Percentiles rank a stretch among this genome's conserved stretches.
These are phyloP conservation scores for Agaricus bisporus DNA, from an alignment of 768 basidiomycete species.

Conservation along the genomic window DNA sequence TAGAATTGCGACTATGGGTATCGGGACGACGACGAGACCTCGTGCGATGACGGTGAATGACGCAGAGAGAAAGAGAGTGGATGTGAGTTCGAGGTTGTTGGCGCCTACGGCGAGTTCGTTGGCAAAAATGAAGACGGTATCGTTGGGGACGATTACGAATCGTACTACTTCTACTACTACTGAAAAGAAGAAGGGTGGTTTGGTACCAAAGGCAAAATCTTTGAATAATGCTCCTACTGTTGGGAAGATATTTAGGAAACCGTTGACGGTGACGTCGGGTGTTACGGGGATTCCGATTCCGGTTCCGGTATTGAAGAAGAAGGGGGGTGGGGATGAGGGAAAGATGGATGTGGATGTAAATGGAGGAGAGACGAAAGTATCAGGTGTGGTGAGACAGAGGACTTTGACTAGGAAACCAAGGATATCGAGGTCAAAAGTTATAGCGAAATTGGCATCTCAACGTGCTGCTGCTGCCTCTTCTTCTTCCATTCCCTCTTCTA, in stretches of 20 bases:
- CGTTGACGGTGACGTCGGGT: slow-evolving; percentile 27
- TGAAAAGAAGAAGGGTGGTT: background rate
- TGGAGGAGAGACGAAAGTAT: background rate
- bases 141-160: slow-evolving; percentile 32
- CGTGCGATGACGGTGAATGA: no score
- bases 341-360: background rate
- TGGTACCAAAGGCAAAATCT: background rate
- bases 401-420: slow-evolving; percentile 55
- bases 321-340: background rate
- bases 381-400: slow-evolving; percentile 17
- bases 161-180: no score
- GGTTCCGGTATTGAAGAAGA: background rate
- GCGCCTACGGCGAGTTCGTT: slow-evolving; percentile 77
- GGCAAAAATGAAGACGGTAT: slow-evolving; percentile 44
- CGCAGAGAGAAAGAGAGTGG: no score
- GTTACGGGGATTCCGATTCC: slow-evolving; percentile 32
- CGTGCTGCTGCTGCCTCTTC: slow-evolving; percentile 41
- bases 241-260: slow-evolving; percentile 47
- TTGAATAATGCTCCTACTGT: background rate
- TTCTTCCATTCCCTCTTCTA: background rate
- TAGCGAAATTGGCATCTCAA: slow-evolving; percentile 70
- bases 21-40: no score
- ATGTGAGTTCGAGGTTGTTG: slow-evolving; percentile 53
- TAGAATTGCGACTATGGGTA: no score
- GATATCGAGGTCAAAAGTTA: slow-evolving; percentile 77